Percentiles rank a stretch among this genome's conserved stretches.
Evolutionary conservation across 2,329 filamentous ascomycete genomes (phyloP).

Genomic region (Blastomyces gilchristii): DNA sequence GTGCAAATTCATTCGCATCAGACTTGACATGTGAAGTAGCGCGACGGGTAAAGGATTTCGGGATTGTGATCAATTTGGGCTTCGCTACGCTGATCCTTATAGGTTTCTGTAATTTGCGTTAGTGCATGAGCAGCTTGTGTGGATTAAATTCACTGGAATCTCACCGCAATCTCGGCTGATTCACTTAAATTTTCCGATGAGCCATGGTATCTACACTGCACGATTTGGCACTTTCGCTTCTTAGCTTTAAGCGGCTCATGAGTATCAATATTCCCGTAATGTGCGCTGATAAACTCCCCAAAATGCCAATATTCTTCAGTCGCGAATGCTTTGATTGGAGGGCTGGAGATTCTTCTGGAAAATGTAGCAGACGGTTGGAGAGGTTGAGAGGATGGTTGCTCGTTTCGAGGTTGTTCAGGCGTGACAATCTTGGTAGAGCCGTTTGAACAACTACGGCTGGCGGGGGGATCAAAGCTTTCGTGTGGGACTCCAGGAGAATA

Average conservation of each 20-base stretch:
- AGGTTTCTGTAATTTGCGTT: background rate
- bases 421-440: background rate
- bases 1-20: background rate
- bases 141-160: background rate
- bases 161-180: background rate
- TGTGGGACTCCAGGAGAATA: background rate
- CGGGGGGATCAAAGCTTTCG: background rate
- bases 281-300: slow-evolving; percentile 2
- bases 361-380: background rate
- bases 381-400: background rate
- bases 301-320: slow-evolving; percentile 1
- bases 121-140: background rate
- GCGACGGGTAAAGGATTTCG: background rate
- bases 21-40: background rate
- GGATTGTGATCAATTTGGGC: slow-evolving; percentile 1
- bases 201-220: background rate
- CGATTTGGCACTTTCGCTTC: slow-evolving; percentile 2
- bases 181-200: background rate
- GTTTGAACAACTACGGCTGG: background rate
- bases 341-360: background rate
- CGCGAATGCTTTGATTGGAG: background rate
- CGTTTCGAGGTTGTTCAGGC: background rate
- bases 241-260: background rate
- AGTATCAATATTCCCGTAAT: background rate
- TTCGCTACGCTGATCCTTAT: background rate